Evolutionary conservation across 2,329 filamentous ascomycete genomes (phyloP), one percentile per base, ranked within the genome.

Genomic region (Cytospora mali): DNA sequence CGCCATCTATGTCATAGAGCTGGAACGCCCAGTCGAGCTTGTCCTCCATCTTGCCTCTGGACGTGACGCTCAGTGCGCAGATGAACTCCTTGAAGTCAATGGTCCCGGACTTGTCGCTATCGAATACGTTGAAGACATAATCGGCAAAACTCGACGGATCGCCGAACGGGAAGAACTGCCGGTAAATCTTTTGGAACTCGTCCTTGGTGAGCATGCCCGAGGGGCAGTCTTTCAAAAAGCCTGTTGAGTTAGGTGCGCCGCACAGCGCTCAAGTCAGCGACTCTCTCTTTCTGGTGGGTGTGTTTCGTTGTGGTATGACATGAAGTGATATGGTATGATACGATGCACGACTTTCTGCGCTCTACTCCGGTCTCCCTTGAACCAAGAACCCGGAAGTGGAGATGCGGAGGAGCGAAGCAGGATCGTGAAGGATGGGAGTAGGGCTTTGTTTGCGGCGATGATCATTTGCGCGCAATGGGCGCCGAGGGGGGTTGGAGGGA

Each of bases 41-140:
- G 80, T 99, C 95, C 80, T 99, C 95, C 92, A 98, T 97, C 82
- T 96, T 96, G 73, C 95, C 95, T 70, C 95, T 88, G 78, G 92
- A 96, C 56, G 95, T 99, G 73, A 99, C 94, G 77, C 92, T 97
- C 67, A 99, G 81, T 29, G 95, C 95, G 80, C 94, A 97, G 78
- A 99, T 99, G 79, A 99, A 99, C 79, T 99, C 95, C 77, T 98
- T 98, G 80, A 99, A 99, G 80, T 99, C 95, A 74, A 99, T 99
- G 70, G 91, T 94, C 69, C 95, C 95, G 51, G 92, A 97, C 74
- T 96, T 96, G 79, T 99, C 95, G 74, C 92, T 91, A 77, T 99
- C 95, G 76, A 99, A 99, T 46, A 99, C 95, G 71, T 97, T 97
- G 82, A 99, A 99, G 66, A 99, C 95, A 76, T 98, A 98, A 79